Percentiles rank a stretch among this genome's conserved stretches.
Conservation (phyloP, 129 eudicot species). For the Centrapalus pauciflorus region DNA sequence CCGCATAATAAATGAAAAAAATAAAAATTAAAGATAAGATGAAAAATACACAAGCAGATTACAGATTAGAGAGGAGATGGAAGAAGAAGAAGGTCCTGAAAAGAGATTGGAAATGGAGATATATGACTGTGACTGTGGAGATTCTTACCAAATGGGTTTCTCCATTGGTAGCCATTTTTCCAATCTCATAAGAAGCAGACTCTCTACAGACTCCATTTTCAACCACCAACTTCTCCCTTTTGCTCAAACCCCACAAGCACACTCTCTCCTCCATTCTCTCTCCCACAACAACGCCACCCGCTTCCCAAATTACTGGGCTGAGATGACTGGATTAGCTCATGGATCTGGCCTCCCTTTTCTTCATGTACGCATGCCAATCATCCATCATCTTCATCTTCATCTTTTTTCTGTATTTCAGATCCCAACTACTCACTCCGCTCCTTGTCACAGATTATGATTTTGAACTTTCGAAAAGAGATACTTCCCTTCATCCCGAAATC, state of each 20-base stretch:
- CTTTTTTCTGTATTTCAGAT: background rate
- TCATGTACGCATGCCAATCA: conserved; percentile 40
- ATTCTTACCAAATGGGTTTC: conserved; percentile 58
- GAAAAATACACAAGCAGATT: background rate
- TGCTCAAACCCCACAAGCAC: conserved; percentile 43
- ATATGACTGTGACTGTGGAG: conserved; percentile 69
- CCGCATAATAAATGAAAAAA: background rate
- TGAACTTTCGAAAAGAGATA: conserved; percentile 89
- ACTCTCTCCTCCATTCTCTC: conserved; percentile 46
- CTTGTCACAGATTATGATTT: conserved; percentile 52
- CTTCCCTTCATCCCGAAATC: conserved; percentile 54
- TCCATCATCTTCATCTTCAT: background rate
- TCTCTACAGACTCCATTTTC: conserved; percentile 68
- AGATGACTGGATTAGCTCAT: conserved; percentile 67
- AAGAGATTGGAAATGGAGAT: conserved; percentile 35
- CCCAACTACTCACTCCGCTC: background rate
- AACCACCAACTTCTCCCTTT: conserved; percentile 79
- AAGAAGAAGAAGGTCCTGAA: too few species aligned
- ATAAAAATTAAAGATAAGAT: conserved; percentile 25
- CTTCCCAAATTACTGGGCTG: conserved; percentile 81
- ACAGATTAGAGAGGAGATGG: conserved; percentile 19
- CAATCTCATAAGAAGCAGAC: conserved; percentile 55
- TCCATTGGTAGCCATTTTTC: conserved; percentile 71
- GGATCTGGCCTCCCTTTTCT: conserved; percentile 76
- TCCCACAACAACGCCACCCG: conserved; percentile 37